Evolutionary conservation across 805 yeast genomes (phyloP).

Genomic region (Wickerhamomyces rabaulensis): DNA sequence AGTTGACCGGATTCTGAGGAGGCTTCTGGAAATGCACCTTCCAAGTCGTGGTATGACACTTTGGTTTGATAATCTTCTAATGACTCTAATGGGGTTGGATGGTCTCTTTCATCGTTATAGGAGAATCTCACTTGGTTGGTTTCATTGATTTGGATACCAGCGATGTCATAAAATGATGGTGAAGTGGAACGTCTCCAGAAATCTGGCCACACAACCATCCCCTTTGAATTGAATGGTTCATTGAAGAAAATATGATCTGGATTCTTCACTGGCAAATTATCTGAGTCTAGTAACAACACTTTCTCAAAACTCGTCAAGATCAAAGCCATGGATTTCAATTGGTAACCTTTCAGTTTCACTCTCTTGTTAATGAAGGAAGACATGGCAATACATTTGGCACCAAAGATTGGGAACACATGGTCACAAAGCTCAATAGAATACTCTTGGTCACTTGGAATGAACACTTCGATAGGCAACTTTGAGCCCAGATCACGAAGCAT

Average conservation of each 20-base stretch:
- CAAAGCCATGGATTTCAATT: slow-evolving; percentile 67
- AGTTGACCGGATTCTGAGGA: slow-evolving; percentile 70
- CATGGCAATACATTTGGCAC: slow-evolving; percentile 59
- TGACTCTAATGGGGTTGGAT: slow-evolving; percentile 16
- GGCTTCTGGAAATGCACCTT: slow-evolving; percentile 64
- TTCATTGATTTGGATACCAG: slow-evolving; percentile 37
- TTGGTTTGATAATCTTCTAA: slow-evolving; percentile 26
- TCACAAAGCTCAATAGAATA: slow-evolving; percentile 71
- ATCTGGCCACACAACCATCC: slow-evolving; percentile 60
- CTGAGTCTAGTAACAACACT: slow-evolving; percentile 71
- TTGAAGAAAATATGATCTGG: slow-evolving; percentile 38
- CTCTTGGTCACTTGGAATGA: slow-evolving; percentile 66
- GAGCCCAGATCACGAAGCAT: slow-evolving; percentile 60
- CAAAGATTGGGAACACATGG: slow-evolving; percentile 55
- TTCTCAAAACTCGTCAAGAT: slow-evolving; percentile 76
- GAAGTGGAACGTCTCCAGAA: slow-evolving; percentile 67
- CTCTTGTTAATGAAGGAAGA: slow-evolving; percentile 36
- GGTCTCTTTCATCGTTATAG: slow-evolving; percentile 31
- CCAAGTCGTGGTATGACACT: slow-evolving; percentile 55
- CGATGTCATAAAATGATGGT: slow-evolving; percentile 52
- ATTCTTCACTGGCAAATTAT: slow-evolving; percentile 50
- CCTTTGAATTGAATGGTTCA: slow-evolving; percentile 33
- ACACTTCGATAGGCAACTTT: slow-evolving; percentile 72
- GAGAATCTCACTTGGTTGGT: slow-evolving; percentile 22
- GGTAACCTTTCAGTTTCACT: slow-evolving; percentile 46